Conservation (phyloP, 2,329 filamentous ascomycete species). For the Onygenales sp. region DNA sequence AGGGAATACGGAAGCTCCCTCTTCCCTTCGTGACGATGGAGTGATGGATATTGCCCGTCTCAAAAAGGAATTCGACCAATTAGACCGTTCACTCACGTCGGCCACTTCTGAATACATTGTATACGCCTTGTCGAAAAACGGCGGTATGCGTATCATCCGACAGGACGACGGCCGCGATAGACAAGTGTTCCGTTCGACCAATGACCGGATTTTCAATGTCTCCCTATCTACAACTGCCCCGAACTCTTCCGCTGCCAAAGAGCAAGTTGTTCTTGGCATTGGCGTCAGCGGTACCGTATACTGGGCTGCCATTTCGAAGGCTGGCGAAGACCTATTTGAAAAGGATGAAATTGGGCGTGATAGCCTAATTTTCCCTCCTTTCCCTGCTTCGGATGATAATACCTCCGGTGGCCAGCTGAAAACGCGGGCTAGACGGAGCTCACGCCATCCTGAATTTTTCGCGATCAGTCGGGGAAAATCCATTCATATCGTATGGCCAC, state of each 20-base stretch:
- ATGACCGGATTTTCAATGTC: slow-evolving; percentile 92
- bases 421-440: slow-evolving; percentile 85
- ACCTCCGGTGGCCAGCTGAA: slow-evolving; percentile 87
- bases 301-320: slow-evolving; percentile 73
- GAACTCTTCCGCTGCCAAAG: slow-evolving; percentile 44
- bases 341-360: slow-evolving; percentile 71
- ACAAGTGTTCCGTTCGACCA: slow-evolving; percentile 81
- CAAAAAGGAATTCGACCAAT: slow-evolving; percentile 96
- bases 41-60: slow-evolving; percentile 88
- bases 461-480: slow-evolving; percentile 92
- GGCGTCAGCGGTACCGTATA: slow-evolving; percentile 95
- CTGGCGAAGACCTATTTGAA: slow-evolving; percentile 69
- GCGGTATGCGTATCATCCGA: slow-evolving; percentile 83
- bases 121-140: slow-evolving; percentile 88
- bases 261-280: slow-evolving; percentile 81
- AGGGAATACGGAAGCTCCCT: slow-evolving; percentile 37
- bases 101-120: slow-evolving; percentile 86
- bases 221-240: slow-evolving; percentile 62
- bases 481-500: slow-evolving; percentile 73
- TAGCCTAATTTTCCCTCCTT: slow-evolving; percentile 81
- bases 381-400: slow-evolving; percentile 77
- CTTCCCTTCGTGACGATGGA: slow-evolving; percentile 63
- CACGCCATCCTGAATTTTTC: slow-evolving; percentile 84
- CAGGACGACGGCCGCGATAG: slow-evolving; percentile 89
- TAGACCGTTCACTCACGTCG: slow-evolving; percentile 85